Conservation (phyloP, 345 rosid species). For the Salix viminalis region DNA sequence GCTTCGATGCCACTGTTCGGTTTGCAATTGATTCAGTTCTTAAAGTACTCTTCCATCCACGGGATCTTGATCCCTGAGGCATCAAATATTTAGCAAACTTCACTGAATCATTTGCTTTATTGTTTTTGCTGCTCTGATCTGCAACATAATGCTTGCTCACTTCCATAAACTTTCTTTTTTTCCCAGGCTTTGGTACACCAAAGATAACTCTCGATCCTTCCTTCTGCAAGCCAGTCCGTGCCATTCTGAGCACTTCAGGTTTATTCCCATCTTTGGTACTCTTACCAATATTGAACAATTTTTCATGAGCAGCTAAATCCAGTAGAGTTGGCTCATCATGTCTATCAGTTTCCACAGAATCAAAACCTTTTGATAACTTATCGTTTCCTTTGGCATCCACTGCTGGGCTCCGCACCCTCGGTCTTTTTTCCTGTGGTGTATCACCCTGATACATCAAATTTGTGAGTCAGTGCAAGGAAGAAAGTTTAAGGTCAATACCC, state of each 20-base stretch:
- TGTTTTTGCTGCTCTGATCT: conserved; percentile 39
- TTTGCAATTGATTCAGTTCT: conserved; percentile 57
- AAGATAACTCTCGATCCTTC: conserved; percentile 72
- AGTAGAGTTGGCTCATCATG: conserved; percentile 43
- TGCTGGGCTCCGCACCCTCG: conserved; percentile 42
- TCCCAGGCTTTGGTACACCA: conserved; percentile 98
- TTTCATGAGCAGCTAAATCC: conserved; percentile 52
- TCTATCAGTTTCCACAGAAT: conserved; percentile 35
- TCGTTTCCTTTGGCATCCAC: conserved; percentile 49
- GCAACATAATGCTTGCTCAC: conserved; percentile 89
- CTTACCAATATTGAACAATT: conserved; percentile 66
- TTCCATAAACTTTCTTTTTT: conserved; percentile 95
- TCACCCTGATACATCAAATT: conserved; percentile 63
- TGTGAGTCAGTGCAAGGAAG: conserved; percentile 9
- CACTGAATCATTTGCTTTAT: conserved; percentile 50
- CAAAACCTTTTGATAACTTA: conserved; percentile 31
- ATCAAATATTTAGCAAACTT: conserved; percentile 59
- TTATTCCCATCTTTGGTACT: conserved; percentile 45
- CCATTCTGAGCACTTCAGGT: conserved; percentile 49
- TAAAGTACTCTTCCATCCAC: conserved; percentile 53
- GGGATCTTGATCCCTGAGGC: conserved; percentile 62
- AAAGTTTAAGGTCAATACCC: not conserved
- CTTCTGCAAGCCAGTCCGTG: conserved; percentile 73
- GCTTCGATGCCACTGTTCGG: conserved; percentile 43
- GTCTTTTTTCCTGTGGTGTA: conserved; percentile 76